Base-by-base conservation (phyloP, 768 basidiomycete species). In the Leucosporidium scottii region DNA sequence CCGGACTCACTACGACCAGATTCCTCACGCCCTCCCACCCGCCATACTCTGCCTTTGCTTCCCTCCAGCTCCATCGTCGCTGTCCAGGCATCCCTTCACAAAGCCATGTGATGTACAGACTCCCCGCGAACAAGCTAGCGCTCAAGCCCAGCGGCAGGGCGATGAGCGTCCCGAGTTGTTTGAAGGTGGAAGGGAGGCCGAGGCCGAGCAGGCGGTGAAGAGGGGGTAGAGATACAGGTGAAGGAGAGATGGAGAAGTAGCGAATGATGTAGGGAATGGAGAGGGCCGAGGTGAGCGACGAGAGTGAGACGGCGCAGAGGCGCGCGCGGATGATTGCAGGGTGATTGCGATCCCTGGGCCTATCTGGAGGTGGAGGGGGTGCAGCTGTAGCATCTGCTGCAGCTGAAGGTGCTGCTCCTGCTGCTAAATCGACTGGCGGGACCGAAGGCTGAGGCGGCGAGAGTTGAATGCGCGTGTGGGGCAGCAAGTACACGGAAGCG, bases 291-390 rank as follows among this genome's bases (percentile, higher is more conserved):
- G 34, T 30, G 20, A 50, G 31, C 20, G 66, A 53, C 58, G 72
- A 74, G 54, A 74, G 53, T 30, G 81, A 80, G 7, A 87, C 92
- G 6, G 88, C 87, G 21, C 81, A 75, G 62, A 96, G 79, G 27
- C 94, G 82, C 8, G 88, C 86, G n/a, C 83, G 82, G 68, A 98
- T 92, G 8, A 94, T 89, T 49, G 83, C 83, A 1, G 92, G 87
- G 74, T 94, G 88, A 76, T 97, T 88, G 69, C 93, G 69, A 59
- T 82, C 84, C 85, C 86, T 27, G 83, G 80, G 64, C 75, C 27
- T 27, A 54, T 34, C 34, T n/a, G 50, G 58, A 54, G 13, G 62
- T 56, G n/a, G 39, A 23, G 10, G 28, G 1, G 9, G 62, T n/a
- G 2, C 39, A 28, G 58, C 31, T 64, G 73, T 60, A 79, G 71